Conservation (phyloP, 768 basidiomycete genomes). For the Mycena rosella region DNA sequence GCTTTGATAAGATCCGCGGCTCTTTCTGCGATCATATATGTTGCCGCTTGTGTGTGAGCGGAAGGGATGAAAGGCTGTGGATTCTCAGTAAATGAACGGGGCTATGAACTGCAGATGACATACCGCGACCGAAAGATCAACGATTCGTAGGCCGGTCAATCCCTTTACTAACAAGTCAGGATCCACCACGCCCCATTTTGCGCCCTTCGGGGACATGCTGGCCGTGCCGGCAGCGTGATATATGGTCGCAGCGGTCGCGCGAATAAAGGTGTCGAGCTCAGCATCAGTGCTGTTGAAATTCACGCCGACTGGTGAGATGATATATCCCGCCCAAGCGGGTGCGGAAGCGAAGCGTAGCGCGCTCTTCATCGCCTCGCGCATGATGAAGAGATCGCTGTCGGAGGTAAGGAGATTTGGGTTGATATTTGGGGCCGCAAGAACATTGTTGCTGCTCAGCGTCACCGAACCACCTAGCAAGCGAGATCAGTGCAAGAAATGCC, state of each 20-base stretch:
- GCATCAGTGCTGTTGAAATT: constrained; percentile 28
- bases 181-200: constrained; percentile 46
- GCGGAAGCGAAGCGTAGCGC: constrained; percentile 22
- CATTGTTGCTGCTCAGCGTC: too few species aligned
- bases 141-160: constrained; percentile 49
- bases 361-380: too few species aligned
- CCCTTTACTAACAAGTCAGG: constrained; percentile 52
- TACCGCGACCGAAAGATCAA: constrained; percentile 52
- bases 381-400: too few species aligned
- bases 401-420: too few species aligned
- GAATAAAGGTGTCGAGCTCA: constrained; percentile 36
- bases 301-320: constrained; percentile 20
- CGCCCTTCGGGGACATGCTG: constrained; percentile 44
- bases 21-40: not conserved
- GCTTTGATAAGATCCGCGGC: not conserved
- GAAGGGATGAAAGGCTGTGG: not conserved
- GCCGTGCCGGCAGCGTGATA: constrained; percentile 40
- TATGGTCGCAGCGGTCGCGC: not conserved
- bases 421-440: too few species aligned
- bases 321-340: constrained; percentile 37
- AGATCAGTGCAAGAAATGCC: too few species aligned
- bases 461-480: too few species aligned
- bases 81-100: too few species aligned
- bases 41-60: not conserved
- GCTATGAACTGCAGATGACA: not conserved